These are phyloP conservation scores for Ottelia alismoides DNA, from an alignment of 106 monocot genomes.

Conservation along the genomic window DNA sequence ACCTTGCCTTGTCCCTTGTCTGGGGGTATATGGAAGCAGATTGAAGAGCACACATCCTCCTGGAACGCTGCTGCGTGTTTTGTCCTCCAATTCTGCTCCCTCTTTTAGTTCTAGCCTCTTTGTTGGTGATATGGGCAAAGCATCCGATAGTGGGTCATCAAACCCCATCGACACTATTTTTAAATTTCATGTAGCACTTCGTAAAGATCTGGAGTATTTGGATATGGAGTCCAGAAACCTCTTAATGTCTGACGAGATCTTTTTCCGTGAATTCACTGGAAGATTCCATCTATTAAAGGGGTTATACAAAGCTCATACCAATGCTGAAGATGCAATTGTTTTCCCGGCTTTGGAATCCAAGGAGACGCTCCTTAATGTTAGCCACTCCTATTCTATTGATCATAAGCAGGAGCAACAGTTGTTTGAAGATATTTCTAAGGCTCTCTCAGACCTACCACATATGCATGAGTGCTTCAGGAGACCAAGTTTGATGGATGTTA, in stretches of 20 bases:
- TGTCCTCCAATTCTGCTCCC: slow-evolving; percentile 58
- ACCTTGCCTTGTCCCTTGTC: slow-evolving; percentile 58
- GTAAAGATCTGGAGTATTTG: slow-evolving; percentile 93
- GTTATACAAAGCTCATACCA: slow-evolving; percentile 89
- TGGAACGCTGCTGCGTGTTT: slow-evolving; percentile 39
- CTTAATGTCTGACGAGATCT: slow-evolving; percentile 51
- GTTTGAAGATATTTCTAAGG: slow-evolving; percentile 76
- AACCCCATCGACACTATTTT: slow-evolving; percentile 96
- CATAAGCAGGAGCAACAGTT: slow-evolving; percentile 95
- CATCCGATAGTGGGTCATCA: slow-evolving; percentile 31
- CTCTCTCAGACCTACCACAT: slow-evolving; percentile 64
- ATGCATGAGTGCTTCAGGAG: slow-evolving; percentile 31
- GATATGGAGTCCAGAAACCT: slow-evolving; percentile 93
- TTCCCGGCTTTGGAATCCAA: slow-evolving; percentile 97
- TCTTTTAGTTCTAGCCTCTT: slow-evolving; percentile 85
- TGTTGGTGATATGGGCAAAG: slow-evolving; percentile 42
- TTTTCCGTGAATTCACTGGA: slow-evolving; percentile 76
- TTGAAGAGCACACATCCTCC: slow-evolving; percentile 33
- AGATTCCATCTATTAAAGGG: slow-evolving; percentile 93
- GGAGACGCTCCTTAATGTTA: slow-evolving; percentile 95
- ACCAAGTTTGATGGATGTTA: slow-evolving; percentile 4
- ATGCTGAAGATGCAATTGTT: slow-evolving; percentile 98
- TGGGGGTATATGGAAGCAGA: slow-evolving; percentile 56
- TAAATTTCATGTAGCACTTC: slow-evolving; percentile 93
- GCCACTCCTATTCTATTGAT: slow-evolving; percentile 95